These are phyloP conservation scores for Acer negundo DNA, from an alignment of 345 rosid genomes.

Conservation along the genomic window DNA sequence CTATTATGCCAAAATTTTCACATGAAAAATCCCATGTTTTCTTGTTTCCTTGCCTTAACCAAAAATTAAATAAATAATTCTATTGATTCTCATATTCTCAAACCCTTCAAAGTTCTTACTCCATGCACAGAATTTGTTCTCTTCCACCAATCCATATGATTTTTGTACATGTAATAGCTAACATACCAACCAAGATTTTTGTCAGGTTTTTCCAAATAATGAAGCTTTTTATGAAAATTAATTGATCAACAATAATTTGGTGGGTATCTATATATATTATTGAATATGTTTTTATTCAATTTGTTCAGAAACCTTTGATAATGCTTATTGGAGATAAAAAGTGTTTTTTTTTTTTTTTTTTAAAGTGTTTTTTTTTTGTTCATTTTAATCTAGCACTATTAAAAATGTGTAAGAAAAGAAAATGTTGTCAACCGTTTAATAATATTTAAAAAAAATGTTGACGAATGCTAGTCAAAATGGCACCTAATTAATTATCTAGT, in stretches of 20 bases:
- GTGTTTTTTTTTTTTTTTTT: too few relatives aligned
- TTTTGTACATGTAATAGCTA: background rate
- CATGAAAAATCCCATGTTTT: constrained; percentile 23
- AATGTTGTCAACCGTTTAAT: background rate
- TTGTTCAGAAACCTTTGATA: too few relatives aligned
- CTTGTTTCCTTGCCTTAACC: constrained; percentile 18
- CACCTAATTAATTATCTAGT: background rate
- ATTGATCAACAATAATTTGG: background rate
- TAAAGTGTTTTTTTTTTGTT: too few relatives aligned
- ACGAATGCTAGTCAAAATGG: background rate
- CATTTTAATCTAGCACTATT: background rate
- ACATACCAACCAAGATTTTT: constrained; percentile 6
- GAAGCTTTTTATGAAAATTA: background rate
- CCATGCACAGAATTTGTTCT: background rate
- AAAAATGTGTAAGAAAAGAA: background rate
- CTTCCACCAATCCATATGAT: constrained; percentile 2
- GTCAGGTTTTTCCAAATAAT: background rate
- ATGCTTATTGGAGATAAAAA: too few relatives aligned
- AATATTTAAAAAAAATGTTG: background rate
- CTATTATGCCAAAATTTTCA: background rate
- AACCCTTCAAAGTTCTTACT: background rate
- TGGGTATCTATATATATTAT: background rate
- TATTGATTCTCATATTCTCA: background rate
- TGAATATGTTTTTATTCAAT: too few relatives aligned
- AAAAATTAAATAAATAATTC: background rate